Percentiles rank a stretch among this genome's conserved stretches.
Evolutionary conservation across 768 basidiomycete species (phyloP).

Genomic region (Suillus variegatus): DNA sequence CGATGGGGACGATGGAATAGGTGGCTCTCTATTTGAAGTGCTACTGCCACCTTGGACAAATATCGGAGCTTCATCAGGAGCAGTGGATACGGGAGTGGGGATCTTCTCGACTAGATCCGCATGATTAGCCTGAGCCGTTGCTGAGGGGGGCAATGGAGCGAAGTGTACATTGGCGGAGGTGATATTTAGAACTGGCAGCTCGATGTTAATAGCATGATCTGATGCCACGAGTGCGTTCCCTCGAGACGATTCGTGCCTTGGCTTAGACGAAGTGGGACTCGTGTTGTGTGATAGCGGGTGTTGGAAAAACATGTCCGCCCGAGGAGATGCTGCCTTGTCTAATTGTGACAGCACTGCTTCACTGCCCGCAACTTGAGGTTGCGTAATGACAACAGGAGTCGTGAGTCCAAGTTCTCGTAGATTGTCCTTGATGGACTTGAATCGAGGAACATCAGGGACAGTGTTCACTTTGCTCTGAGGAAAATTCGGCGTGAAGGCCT

Average conservation of each 20-base stretch:
- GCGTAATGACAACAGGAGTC: constrained; percentile 1
- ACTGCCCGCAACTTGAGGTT: constrained; percentile 7
- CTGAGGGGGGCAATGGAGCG: background rate
- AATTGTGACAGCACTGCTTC: background rate
- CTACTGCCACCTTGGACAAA: background rate
- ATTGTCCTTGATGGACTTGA: constrained; percentile 9
- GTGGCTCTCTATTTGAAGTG: background rate
- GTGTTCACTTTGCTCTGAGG: too few relatives aligned
- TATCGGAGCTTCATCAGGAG: background rate
- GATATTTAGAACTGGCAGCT: background rate
- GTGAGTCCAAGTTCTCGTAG: constrained; percentile 6
- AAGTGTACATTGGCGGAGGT: background rate
- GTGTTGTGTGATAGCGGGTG: background rate
- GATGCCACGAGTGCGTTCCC: background rate
- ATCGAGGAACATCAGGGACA: background rate
- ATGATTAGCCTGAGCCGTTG: background rate
- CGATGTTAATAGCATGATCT: background rate
- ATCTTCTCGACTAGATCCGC: background rate
- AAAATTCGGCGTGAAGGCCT: too few relatives aligned
- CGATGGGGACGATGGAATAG: background rate
- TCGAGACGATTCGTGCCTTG: background rate
- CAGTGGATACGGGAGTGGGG: too few relatives aligned
- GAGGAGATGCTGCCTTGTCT: background rate
- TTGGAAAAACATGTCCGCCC: background rate
- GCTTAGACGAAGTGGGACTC: background rate